A percentile compares a stretch with the other conserved stretches of the same genome.
These are phyloP conservation scores for Sugiyamaella novakii DNA, from an alignment of 1,139 yeast genomes.

Conservation along the genomic window DNA sequence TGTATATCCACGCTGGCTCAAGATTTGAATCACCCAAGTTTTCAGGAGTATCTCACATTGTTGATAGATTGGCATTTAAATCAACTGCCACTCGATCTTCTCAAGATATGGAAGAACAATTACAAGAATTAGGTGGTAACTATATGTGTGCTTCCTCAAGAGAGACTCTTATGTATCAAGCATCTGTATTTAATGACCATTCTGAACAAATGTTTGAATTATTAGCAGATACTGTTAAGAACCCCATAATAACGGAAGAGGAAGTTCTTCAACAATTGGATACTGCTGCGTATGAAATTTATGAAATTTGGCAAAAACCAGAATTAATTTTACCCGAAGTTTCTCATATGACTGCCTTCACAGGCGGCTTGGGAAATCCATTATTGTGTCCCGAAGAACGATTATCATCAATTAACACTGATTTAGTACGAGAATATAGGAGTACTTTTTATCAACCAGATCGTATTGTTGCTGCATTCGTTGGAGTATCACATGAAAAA, in stretches of 20 bases:
- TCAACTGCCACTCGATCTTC: conserved; percentile 67
- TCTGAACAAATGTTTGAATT: conserved; percentile 79
- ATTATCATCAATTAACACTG: conserved; percentile 56
- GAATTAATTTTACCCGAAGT: conserved; percentile 86
- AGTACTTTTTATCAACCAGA: conserved; percentile 74
- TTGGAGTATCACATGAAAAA: conserved; percentile 73
- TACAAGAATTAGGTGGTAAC: conserved; percentile 88
- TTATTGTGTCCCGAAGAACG: conserved; percentile 77
- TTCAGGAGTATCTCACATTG: conserved; percentile 76
- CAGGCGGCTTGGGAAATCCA: conserved; percentile 83
- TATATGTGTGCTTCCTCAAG: conserved; percentile 92
- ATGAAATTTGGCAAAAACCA: conserved; percentile 81
- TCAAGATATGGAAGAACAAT: conserved; percentile 68
- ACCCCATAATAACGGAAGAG: conserved; percentile 65
- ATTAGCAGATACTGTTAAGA: conserved; percentile 75
- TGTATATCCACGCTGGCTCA: conserved; percentile 89
- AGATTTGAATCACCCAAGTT: conserved; percentile 63
- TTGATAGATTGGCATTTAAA: conserved; percentile 85
- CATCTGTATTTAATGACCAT: conserved; percentile 87
- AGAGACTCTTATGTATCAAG: conserved; percentile 90
- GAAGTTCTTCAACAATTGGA: conserved; percentile 75
- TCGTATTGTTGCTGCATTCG: conserved; percentile 81
- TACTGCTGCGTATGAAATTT: conserved; percentile 79
- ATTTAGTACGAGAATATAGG: conserved; percentile 64
- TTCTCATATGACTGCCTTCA: conserved; percentile 79